A percentile compares a stretch with the other conserved stretches of the same genome.
These are phyloP conservation scores for Colletotrichum falcatum DNA, from an alignment of 2,329 filamentous ascomycete species.

Conservation along the genomic window DNA sequence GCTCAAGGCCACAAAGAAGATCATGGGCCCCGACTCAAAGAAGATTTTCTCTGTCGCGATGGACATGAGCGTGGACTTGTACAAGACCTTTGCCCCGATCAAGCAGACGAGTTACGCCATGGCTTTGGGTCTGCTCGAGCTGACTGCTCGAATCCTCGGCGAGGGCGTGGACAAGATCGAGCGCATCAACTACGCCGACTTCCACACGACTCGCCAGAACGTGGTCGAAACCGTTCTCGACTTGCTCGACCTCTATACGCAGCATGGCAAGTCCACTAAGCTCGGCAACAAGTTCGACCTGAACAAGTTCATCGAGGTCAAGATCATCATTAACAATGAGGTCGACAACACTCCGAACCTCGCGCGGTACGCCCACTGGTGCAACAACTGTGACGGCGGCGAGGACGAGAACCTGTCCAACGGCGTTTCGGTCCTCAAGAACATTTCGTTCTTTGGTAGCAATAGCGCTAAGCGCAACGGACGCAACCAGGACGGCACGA, in stretches of 20 bases:
- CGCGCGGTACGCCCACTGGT: conserved; percentile 73
- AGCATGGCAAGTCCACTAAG: conserved; percentile 80
- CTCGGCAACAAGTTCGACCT: conserved; percentile 79
- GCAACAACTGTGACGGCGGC: conserved; percentile 62
- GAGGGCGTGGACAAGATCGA: conserved; percentile 63
- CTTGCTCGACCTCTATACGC: conserved; percentile 90
- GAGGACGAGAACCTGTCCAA: conserved; percentile 50
- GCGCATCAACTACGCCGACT: conserved; percentile 62
- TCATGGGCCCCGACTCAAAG: conserved; percentile 61
- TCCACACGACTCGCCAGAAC: conserved; percentile 59
- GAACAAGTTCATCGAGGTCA: conserved; percentile 84
- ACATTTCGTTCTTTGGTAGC: conserved; percentile 52
- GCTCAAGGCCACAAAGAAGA: conserved; percentile 78
- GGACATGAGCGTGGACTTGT: conserved; percentile 87
- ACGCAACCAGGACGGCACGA: conserved; percentile 75
- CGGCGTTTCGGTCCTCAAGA: conserved; percentile 55
- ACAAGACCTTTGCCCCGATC: conserved; percentile 91
- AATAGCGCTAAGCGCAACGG: conserved; percentile 56
- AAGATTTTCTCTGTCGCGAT: conserved; percentile 77
- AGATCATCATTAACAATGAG: conserved; percentile 88
- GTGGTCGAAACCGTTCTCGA: conserved; percentile 87
- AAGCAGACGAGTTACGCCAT: conserved; percentile 91
- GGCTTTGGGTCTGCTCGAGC: conserved; percentile 83
- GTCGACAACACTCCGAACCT: conserved; percentile 71
- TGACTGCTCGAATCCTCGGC: conserved; percentile 77